Conservation (phyloP, 768 basidiomycete genomes). For the Saitozyma podzolica region DNA sequence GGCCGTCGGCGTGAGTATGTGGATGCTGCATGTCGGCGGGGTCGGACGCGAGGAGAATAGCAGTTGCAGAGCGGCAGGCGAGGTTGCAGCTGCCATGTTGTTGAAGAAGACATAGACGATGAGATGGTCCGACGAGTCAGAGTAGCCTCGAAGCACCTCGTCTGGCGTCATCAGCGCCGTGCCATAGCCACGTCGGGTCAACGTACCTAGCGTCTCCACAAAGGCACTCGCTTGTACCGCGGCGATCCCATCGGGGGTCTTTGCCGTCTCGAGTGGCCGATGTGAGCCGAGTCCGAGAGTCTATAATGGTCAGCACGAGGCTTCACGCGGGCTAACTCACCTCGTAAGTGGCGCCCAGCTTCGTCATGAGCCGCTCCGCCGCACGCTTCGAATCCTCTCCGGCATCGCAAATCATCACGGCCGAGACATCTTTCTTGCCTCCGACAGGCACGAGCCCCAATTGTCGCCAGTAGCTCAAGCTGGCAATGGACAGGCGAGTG, state of each 20-base stretch:
- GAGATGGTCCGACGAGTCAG: neutral
- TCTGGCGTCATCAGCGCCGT: neutral
- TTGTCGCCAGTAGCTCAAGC: constrained; percentile 36
- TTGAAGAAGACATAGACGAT: constrained; percentile 30
- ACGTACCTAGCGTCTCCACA: constrained; percentile 3
- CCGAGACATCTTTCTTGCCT: constrained; percentile 31
- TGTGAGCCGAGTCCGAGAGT: no score
- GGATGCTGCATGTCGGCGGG: constrained; percentile 3
- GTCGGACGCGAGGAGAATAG: neutral
- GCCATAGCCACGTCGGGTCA: neutral
- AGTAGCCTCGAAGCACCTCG: neutral
- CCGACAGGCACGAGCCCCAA: constrained; percentile 39
- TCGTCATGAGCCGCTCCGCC: constrained; percentile 1
- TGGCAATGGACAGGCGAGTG: constrained; percentile 24
- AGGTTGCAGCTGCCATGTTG: neutral
- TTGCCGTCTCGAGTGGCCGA: no score
- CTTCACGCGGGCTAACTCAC: constrained; percentile 2
- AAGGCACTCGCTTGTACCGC: no score
- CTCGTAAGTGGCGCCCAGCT: constrained; percentile 8
- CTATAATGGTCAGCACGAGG: no score
- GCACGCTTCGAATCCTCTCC: constrained; percentile 1
- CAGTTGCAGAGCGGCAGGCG: constrained; percentile 4
- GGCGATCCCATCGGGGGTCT: no score
- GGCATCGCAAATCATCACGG: constrained; percentile 9
- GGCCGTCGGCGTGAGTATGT: constrained; percentile 6